Evolutionary conservation across 2,329 filamentous ascomycete species (phyloP), one percentile per base, ranked within the genome.

Genomic region (Pseudogymnoascus verrucosus): DNA sequence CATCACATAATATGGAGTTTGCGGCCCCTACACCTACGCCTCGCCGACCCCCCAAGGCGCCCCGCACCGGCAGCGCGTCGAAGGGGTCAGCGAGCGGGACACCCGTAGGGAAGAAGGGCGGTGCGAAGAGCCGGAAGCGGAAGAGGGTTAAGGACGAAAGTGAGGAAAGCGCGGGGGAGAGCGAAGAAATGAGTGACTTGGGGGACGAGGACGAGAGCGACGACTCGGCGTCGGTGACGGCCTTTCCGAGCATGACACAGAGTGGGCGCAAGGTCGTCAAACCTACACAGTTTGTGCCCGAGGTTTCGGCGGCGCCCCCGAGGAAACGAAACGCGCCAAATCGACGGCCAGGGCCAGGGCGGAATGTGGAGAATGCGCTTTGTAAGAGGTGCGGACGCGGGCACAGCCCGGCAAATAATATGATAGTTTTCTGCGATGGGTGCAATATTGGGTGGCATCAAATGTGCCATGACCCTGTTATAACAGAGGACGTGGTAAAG

Each of bases 401-500:
- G 8, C 83, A 89, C 67, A 90, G 88, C 70, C 87, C 89, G 2
- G 74, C 79, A n/a, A 85, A 79, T 68, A 95, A 95, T 76, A 84
- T 87, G 76, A 93, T 96, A 72, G 90, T 95, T 2, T 91, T 93
- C 74, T 96, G 91, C 76, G 89, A 93, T 75, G 86, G 86, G 14
- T 96, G 91, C 77, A 90, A 91, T 72, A 80, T 81, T 31, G 84
- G 87, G 44, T 96, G 91, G 83, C 91, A 96, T 74, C 89, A 92
- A 73, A 84, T 85, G 70, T 96, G 91, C 71, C 90, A 96, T 73
- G 83, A 89, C 64, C 90, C 90, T 1, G 82, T 83, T 7, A 90
- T 96, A 65, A 80, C 82, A n/a, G 83, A 88, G 66, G 84, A 87
- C 16, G 84, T 89, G 19, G 83, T 93, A 57, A 80, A 81, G 37